A percentile compares a stretch with the other conserved stretches of the same genome.
Conservation (phyloP, 768 basidiomycete genomes). For the Phanerodontia chrysosporium region DNA sequence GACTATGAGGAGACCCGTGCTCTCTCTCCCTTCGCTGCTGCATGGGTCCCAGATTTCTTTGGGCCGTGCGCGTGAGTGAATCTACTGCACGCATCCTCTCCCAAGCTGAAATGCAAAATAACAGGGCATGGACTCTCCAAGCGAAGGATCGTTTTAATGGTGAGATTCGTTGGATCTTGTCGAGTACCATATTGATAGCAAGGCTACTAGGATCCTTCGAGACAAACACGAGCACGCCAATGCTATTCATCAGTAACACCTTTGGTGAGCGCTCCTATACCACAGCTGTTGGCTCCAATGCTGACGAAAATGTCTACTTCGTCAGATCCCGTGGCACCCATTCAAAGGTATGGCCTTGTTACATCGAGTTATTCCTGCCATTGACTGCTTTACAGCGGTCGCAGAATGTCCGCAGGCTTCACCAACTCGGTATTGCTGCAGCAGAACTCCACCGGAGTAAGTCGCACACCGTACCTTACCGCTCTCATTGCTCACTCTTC, state of each 20-base stretch:
- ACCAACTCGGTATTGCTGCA: conserved; percentile 6
- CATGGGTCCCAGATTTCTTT: not conserved
- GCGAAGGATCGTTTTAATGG: not conserved
- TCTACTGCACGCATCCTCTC: not conserved
- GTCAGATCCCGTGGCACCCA: conserved; percentile 1
- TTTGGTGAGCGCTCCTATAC: not conserved
- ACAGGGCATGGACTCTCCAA: not conserved
- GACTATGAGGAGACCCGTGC: not conserved
- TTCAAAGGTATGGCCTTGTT: not conserved
- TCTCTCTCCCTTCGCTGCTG: not conserved
- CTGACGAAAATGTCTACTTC: too few species aligned
- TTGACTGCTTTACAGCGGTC: not conserved
- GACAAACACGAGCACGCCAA: conserved; percentile 23
- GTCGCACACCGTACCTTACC: not conserved
- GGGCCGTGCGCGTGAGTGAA: not conserved
- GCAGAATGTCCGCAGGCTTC: conserved; percentile 5
- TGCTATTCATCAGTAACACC: conserved; percentile 24
- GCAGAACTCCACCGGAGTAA: conserved; percentile 13
- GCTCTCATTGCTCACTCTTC: not conserved
- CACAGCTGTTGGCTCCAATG: too few species aligned
- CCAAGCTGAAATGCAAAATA: too few species aligned
- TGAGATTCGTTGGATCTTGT: not conserved
- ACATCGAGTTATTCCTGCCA: not conserved
- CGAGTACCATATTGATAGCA: too few species aligned
- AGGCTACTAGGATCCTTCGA: conserved; percentile 13